phyloP scores from a whole-genome alignment of 2,329 filamentous ascomycete species.

The Diplodia scrobiculata region DNA sequence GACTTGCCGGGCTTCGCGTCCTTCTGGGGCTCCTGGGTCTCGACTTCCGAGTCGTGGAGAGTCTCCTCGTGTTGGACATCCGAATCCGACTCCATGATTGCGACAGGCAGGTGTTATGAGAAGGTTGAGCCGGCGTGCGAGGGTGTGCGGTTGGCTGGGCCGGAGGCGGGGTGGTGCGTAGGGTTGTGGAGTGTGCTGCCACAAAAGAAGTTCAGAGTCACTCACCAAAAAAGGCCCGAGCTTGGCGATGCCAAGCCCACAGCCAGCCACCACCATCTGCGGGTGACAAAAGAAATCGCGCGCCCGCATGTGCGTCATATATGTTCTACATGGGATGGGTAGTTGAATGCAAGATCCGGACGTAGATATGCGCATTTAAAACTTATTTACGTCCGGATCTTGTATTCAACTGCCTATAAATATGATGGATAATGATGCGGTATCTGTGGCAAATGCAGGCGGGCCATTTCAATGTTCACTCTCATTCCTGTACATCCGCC shows the following conservation, averaged over 20 bases:
- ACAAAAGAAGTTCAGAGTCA: constrained; percentile 29
- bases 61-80: constrained; percentile 47
- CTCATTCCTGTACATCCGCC: neutral
- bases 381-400: too few species aligned
- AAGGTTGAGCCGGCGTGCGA: neutral
- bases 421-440: too few species aligned
- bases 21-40: constrained; percentile 61
- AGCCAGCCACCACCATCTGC: neutral
- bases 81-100: constrained; percentile 48
- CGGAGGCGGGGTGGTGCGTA: constrained; percentile 12
- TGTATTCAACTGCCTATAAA: too few species aligned
- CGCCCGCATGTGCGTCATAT: too few species aligned
- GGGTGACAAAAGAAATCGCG: too few species aligned
- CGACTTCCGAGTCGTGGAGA: constrained; percentile 70
- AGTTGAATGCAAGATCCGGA: too few species aligned
- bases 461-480: neutral
- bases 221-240: constrained; percentile 23
- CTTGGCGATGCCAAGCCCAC: constrained; percentile 23
- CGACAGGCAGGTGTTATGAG: neutral
- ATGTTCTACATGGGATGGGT: too few species aligned
- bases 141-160: constrained; percentile 2
- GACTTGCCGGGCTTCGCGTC: constrained; percentile 60
- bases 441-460: too few species aligned
- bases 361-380: too few species aligned
- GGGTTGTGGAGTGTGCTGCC: constrained; percentile 10